Evolutionary conservation across 2,329 filamentous ascomycete genomes (phyloP), one percentile per base, ranked within the genome.

Genomic region (Atkinsonella hypoxylon): DNA sequence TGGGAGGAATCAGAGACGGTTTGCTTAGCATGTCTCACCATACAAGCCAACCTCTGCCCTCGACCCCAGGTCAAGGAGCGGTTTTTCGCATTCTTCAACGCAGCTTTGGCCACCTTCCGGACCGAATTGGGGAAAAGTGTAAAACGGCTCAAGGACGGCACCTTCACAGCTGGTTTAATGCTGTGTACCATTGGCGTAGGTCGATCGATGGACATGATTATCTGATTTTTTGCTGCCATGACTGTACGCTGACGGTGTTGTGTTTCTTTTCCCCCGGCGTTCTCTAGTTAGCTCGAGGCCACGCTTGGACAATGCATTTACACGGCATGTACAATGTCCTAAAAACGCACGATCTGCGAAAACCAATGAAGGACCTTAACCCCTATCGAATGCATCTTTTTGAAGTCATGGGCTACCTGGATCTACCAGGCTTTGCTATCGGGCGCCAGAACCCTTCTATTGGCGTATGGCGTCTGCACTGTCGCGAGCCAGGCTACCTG

Each of bases 141-240:
- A 10, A 18, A 4, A 12, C 39, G n/a, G 13, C 31, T 44, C 15
- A 43, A 13, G 4, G 47, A 49, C 1, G 47, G 40, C 15, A 49
- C 47, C 6, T 49, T 49, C 34, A 36, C 47, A 13, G 47, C 47
- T 30, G 47, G 47, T 17, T 41, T 49, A 5, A 44, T 49, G 47
- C 30, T 49, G 11, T 43, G 30, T 8, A 49, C 40, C 30, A 17
- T 49, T 20, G 31, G 47, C 13, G 47, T 49, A 38, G 32, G 47
- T 43, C 13, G 15, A n/a, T 12, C 15, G 7, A 26, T 17, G 34
- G 15, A 36, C 15, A 3, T 26, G 30, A 6, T 9, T 22, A 17
- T 6, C 20, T 26, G 1, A 20, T n/a, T 2, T 31, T 10, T 20
- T 42, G 40, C 18, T 42, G 18, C 9, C 40, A 20, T 42, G 40